Evolutionary conservation across 2,329 filamentous ascomycete species (phyloP).

Genomic region (Cladosporium sp.): DNA sequence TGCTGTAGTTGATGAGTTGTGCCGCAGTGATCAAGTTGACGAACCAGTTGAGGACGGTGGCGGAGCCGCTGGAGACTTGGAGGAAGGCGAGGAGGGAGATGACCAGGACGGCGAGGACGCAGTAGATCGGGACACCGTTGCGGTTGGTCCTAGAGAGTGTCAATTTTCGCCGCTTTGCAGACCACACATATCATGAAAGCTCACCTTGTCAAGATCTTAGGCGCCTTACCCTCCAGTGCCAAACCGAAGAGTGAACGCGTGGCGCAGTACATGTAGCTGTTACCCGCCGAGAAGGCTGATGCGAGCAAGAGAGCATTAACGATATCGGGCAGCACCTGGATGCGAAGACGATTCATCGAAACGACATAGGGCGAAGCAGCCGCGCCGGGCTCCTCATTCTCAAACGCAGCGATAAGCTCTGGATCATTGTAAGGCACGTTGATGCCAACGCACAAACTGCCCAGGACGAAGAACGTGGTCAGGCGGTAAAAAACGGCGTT

Average conservation of each 20-base stretch:
- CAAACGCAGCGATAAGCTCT: conserved; percentile 58
- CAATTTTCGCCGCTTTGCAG: neutral
- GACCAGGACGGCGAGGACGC: conserved; percentile 60
- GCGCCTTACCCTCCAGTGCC: conserved; percentile 56
- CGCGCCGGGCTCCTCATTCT: conserved; percentile 52
- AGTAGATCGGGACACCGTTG: conserved; percentile 70
- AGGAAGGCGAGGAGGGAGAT: conserved; percentile 70
- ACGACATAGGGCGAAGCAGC: conserved; percentile 65
- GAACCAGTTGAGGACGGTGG: conserved; percentile 68
- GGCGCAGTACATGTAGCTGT: conserved; percentile 64
- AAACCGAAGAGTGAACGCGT: conserved; percentile 64
- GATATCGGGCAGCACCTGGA: conserved; percentile 62
- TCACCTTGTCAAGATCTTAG: conserved; percentile 21
- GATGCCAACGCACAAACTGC: conserved; percentile 68
- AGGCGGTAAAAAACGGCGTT: conserved; percentile 77
- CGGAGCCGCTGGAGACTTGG: conserved; percentile 61
- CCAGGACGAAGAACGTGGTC: conserved; percentile 70
- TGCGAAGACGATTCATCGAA: conserved; percentile 63
- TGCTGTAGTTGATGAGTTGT: conserved; percentile 67
- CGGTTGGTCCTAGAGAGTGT: conserved; percentile 54
- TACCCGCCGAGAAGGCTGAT: conserved; percentile 64
- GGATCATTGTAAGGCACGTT: conserved; percentile 66
- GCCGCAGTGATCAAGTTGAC: conserved; percentile 68
- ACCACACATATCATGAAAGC: neutral
- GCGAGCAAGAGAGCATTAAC: conserved; percentile 68